Base-by-base conservation (phyloP, 2,329 filamentous ascomycete species). In the Pseudogymnoascus sp. region DNA sequence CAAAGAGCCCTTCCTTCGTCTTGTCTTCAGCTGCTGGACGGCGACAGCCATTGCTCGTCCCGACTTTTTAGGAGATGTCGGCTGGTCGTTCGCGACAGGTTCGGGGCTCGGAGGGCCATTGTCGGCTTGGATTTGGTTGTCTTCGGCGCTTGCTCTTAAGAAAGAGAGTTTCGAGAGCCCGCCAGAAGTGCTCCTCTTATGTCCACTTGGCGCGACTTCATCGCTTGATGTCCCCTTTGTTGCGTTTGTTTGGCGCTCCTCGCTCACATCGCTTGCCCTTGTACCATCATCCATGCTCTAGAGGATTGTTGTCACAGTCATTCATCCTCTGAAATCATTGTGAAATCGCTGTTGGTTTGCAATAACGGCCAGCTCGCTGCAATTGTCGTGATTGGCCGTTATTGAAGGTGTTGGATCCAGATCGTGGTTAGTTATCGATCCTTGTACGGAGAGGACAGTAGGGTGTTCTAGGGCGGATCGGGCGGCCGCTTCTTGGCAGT, bases 1-100 rank as follows among this genome's bases (percentile, higher is more conserved):
- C 73, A 97, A 79, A 10, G 93, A 96, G 3, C 91, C 92, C 72
- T 89, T 90, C 65, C 93, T 85, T 70, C 87, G 87, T 62, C 91
- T 81, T 56, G 85, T 85, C 73, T 75, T 81, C 73, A 75, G 80
- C 71, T 75, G 79, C 70, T 77, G 77, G 56, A 73, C 69, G 8
- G 70, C 72, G 33, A 70, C 71, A 40, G 72, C 72, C 70, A 74
- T 72, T 12, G 72, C 71, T 53, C 72, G 64, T 37, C 67, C 67
- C 6, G 66, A 16, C 46, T 72, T 73, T 62, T 71, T 74, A 16
- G 71, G 62, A 6, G 68, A 69, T 14, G 61, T 28, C 1, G 63
- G 64, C 59, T 70, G 70, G 62, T 71, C 70, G 14, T 65, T 68
- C 65, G 67, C 68, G 56, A 66, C 60, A 64, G 71, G 73, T 62